A percentile compares a stretch with the other conserved stretches of the same genome.
Conservation (phyloP, 805 yeast species). For the Lipomyces oligophaga region DNA sequence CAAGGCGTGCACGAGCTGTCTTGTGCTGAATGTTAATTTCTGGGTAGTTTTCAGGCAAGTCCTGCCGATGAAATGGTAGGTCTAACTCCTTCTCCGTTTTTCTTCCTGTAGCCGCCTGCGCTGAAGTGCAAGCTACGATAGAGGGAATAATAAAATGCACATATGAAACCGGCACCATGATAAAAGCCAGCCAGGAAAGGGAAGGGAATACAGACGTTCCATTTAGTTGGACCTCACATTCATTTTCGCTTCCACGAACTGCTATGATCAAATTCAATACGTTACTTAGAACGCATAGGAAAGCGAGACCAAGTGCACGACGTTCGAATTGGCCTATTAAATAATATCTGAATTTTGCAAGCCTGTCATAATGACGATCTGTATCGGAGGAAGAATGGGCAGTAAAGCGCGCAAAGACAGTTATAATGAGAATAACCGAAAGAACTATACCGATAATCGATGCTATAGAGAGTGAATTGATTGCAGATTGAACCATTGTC, state of each 20-base stretch:
- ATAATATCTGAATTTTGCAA: not conserved
- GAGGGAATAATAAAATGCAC: slow-evolving; percentile 11
- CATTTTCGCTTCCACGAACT: slow-evolving; percentile 2
- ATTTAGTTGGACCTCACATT: slow-evolving; percentile 4
- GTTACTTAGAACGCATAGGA: not conserved
- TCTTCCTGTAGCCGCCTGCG: not conserved
- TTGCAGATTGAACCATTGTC: too few species aligned
- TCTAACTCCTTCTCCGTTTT: not conserved
- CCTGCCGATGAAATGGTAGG: too few species aligned
- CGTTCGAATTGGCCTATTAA: slow-evolving; percentile 18
- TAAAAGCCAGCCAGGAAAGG: slow-evolving; percentile 13
- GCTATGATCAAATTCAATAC: slow-evolving; percentile 12
- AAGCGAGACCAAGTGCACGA: slow-evolving; percentile 13
- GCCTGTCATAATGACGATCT: too few species aligned
- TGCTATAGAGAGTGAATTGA: slow-evolving; percentile 9
- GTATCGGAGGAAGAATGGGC: slow-evolving; percentile 2
- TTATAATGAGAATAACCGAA: slow-evolving; percentile 5
- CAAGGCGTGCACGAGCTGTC: slow-evolving; percentile 1
- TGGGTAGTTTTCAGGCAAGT: too few species aligned
- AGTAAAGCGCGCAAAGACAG: slow-evolving; percentile 5
- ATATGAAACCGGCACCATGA: slow-evolving; percentile 12
- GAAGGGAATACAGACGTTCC: slow-evolving; percentile 10
- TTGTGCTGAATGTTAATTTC: too few species aligned
- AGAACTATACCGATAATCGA: slow-evolving; percentile 8
- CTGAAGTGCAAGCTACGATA: slow-evolving; percentile 7